Base-by-base conservation (phyloP, 2,329 filamentous ascomycete species). In the Penicillium italicum region DNA sequence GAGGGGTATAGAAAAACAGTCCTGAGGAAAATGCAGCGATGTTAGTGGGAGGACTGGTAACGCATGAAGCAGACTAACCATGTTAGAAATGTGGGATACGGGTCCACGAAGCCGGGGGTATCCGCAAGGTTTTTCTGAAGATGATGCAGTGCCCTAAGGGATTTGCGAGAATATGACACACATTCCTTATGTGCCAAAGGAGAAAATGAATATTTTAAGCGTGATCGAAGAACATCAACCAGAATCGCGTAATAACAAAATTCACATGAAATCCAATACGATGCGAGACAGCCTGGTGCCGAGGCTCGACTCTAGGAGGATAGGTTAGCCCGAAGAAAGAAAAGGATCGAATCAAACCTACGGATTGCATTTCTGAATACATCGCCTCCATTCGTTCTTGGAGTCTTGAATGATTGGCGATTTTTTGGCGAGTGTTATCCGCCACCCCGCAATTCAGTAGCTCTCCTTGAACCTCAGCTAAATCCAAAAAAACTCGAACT, bases 191-290 rank as follows among this genome's bases (percentile, higher is more conserved):
- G 65, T 4, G 62, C 58, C 24, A 60, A 28, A 2, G 63, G 64
- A 14, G 57, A 64, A 31, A 61, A 61, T 1, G 53, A 43, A 37
- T 49, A 57, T 42, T 54, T 60, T n/a, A 68, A 40, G 1, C 61
- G 60, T 5, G 66, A 65, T 30, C 66, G 62, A 18, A 63, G 58
- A 34, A 68, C 58, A n/a, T 68, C 66, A 5, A 66, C 64, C 7
- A 64, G 53, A 31, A 69, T 67, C 1, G 66, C 60, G 38, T 62
- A 65, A 47, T 62, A 66, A 37, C 58, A 62, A 34, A 69, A 69
- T 14, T 68, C 66, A 2, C 47, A 51, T 12, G 62, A 53, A 16
- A 62, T 38, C 64, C 65, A 68, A 28, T 66, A 61, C 12, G 44
- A 53, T 12, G 44, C 42, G 10, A 66, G 37, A 9, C 54, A 28